phyloP scores from a whole-genome alignment of 208 protist species.

The Plasmodiophora brassicae region DNA sequence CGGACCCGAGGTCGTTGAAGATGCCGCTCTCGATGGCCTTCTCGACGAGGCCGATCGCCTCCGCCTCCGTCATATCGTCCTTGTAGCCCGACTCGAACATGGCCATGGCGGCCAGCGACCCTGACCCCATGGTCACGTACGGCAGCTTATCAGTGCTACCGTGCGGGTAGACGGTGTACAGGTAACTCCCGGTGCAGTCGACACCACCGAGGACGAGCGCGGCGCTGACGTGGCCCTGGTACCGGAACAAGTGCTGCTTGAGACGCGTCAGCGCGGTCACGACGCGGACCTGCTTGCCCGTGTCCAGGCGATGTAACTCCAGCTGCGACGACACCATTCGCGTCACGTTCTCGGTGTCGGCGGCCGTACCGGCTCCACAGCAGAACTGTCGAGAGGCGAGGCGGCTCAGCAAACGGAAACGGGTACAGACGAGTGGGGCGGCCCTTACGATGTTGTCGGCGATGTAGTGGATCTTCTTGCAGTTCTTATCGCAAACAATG shows the following conservation, averaged over 20 bases:
- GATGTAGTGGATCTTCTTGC: constrained; percentile 99
- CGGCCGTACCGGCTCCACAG: constrained; percentile 98
- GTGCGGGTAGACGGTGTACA: constrained; percentile 89
- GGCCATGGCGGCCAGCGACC: constrained; percentile 96
- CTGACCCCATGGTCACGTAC: constrained; percentile 98
- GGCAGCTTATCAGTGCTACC: constrained; percentile 92
- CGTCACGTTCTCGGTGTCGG: constrained; percentile 89
- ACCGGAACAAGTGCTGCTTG: constrained; percentile 92
- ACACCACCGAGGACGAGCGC: constrained; percentile 97
- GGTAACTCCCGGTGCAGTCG: constrained; percentile 88
- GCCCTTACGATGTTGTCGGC: constrained; percentile 98
- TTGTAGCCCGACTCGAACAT: constrained; percentile 93
- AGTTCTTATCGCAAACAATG: constrained; percentile 99
- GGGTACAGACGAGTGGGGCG: too few relatives aligned
- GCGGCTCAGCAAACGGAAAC: too few relatives aligned
- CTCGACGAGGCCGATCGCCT: constrained; percentile 90
- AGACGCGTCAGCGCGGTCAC: constrained; percentile 90
- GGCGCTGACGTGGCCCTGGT: constrained; percentile 96
- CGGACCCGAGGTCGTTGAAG: constrained; percentile 99
- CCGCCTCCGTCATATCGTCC: constrained; percentile 78
- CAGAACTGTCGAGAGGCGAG: too few relatives aligned
- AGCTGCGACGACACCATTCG: constrained; percentile 86
- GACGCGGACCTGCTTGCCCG: constrained; percentile 82
- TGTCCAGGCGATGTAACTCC: constrained; percentile 84
- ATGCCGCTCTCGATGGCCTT: constrained; percentile 85